Evolutionary conservation across 2,329 filamentous ascomycete genomes (phyloP), one percentile per base, ranked within the genome.

Genomic region (Geoglossum cookeanum): DNA sequence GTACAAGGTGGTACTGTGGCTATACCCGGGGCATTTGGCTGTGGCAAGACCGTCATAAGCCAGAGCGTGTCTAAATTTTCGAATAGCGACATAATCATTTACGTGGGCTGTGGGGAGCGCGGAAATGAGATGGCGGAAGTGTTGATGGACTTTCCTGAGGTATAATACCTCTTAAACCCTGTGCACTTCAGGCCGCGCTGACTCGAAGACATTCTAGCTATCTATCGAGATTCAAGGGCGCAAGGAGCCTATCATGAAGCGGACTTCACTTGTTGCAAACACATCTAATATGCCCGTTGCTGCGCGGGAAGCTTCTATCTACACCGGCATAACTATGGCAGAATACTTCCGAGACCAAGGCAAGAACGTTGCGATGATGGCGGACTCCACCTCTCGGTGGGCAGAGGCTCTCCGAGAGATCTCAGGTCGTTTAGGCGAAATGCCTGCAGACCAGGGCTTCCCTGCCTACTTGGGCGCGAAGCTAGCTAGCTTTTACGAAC

Each of bases 61-160:
- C 92, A 98, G 75, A 94, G 88, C 60, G 85, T 98, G 62, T 98
- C 92, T 72, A 98, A 98, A 75, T 98, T 98, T 77, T 98, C 92
- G 68, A 98, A 98, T 82, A 92, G 86, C 71, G 92, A 98, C 70
- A 87, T 97, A 67, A 98, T 98, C 64, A 87, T 98, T 65, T 98
- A 98, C 69, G 92, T 98, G 60, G 92, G 92, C 29, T 75, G 74
- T 63, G 87, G 90, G 65, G 92, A 98, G 74, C 86, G 92, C 65
- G 92, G 92, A 64, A 98, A 98, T 69, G 92, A 98, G 74, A 98
- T 98, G 92, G 92, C 92, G 62, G 92, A 98, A 79, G 92, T 98
- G 64, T 79, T 98, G 79, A 97, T 96, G 86, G 92, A 98, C 73
- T 98, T 98, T 78, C 92, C 92, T 59, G 90, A 97, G 68, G 78